These are phyloP conservation scores for Hippophae rhamnoides DNA, from an alignment of 306 rosid genomes.

Conservation along the genomic window DNA sequence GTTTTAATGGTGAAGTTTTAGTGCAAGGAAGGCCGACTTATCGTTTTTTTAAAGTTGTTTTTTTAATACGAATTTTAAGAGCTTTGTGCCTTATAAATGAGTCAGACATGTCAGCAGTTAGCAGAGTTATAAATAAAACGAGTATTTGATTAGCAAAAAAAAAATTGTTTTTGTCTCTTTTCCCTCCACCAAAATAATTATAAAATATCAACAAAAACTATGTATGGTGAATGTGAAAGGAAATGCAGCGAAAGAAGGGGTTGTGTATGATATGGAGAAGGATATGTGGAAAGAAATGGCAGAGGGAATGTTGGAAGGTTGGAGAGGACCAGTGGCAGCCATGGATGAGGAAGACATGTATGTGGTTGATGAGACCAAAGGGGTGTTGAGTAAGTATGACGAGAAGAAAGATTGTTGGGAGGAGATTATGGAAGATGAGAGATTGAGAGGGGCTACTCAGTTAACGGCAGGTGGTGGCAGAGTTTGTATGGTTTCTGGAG, in stretches of 20 bases:
- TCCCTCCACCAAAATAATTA: too few relatives aligned
- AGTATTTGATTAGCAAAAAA: too few relatives aligned
- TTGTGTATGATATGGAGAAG: constrained; percentile 38
- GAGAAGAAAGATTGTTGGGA: constrained; percentile 46
- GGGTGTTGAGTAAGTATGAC: constrained; percentile 36
- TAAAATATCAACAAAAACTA: too few relatives aligned
- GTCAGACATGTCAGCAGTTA: too few relatives aligned
- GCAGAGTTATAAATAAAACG: too few relatives aligned
- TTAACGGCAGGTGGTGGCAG: constrained; percentile 46
- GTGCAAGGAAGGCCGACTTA: too few relatives aligned
- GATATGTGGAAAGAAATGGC: constrained; percentile 68
- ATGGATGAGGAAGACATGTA: constrained; percentile 68
- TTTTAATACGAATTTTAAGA: too few relatives aligned
- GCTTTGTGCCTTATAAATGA: too few relatives aligned
- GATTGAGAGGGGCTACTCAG: constrained; percentile 56
- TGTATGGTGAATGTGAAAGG: constrained; percentile 80
- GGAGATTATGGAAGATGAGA: constrained; percentile 25
- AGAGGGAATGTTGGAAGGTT: constrained; percentile 65
- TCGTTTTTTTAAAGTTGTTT: too few relatives aligned
- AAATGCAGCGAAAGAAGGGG: constrained; percentile 47
- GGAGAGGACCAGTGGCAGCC: constrained; percentile 88
- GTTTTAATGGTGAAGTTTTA: too few relatives aligned
- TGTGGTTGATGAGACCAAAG: constrained; percentile 54
- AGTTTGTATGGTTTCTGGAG: constrained; percentile 44
- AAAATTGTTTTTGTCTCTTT: too few relatives aligned